Evolutionary conservation across 345 rosid species (phyloP).

Genomic region (Gossypium rotundifolium): DNA sequence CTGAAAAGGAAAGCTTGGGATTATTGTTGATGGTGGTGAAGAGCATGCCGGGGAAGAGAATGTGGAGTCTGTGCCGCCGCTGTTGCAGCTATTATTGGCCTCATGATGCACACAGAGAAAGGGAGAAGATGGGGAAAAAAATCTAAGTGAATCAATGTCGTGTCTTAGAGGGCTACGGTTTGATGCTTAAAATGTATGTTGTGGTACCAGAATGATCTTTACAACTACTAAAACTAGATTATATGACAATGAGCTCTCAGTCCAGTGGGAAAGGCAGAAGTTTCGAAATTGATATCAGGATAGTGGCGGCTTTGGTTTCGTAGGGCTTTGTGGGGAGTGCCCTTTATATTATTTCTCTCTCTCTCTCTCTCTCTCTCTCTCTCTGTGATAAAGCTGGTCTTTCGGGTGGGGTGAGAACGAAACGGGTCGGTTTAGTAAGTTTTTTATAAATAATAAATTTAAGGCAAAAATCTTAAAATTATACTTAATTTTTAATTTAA

Average conservation of each 20-base stretch:
- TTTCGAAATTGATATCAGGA: background rate
- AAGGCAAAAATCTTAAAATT: too few species aligned
- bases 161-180: background rate
- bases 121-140: background rate
- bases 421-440: too few species aligned
- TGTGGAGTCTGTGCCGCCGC: conserved; percentile 3
- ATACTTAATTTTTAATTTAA: too few species aligned
- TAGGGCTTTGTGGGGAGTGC: background rate
- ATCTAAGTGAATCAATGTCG: background rate
- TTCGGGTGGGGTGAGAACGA: too few species aligned
- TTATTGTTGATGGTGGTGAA: background rate
- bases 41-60: background rate
- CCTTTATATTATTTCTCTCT: too few species aligned
- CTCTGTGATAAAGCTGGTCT: background rate
- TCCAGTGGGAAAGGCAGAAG: background rate
- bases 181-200: background rate
- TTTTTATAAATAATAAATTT: too few species aligned
- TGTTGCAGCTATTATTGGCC: background rate
- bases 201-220: too few species aligned
- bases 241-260: background rate
- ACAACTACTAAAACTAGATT: background rate
- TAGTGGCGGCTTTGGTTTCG: background rate
- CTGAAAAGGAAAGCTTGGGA: background rate
- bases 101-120: conserved; percentile 7
- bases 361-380: too few species aligned